A percentile compares a stretch with the other conserved stretches of the same genome.
Conservation (phyloP, 495 filamentous ascomycete species). For the Penicillium ochrochloron region DNA sequence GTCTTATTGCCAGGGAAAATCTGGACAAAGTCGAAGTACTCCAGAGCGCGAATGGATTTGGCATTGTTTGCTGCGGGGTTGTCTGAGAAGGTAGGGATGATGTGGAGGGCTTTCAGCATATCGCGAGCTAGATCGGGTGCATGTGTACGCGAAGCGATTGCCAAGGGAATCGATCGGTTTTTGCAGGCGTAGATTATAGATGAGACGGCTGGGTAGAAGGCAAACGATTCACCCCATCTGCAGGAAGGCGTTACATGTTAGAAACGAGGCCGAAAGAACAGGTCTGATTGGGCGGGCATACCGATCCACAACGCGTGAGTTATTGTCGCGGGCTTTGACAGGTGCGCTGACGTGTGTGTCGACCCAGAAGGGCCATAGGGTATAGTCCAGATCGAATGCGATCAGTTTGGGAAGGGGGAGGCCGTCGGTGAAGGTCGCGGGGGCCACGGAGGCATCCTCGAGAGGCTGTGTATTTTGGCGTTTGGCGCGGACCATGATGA, state of each 20-base stretch:
- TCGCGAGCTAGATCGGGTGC: constrained; percentile 80
- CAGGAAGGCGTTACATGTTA: constrained; percentile 9
- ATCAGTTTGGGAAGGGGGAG: constrained; percentile 82
- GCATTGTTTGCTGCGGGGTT: constrained; percentile 45
- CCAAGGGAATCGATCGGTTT: constrained; percentile 63
- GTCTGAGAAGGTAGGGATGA: constrained; percentile 57
- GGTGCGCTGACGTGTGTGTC: constrained; percentile 90
- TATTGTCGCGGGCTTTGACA: constrained; percentile 65
- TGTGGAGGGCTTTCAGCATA: constrained; percentile 74
- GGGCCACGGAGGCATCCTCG: constrained; percentile 49
- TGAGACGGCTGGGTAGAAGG: constrained; percentile 81
- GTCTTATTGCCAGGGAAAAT: constrained; percentile 90
- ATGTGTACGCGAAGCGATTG: constrained; percentile 79
- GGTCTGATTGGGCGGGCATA: constrained; percentile 21
- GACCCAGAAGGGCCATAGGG: constrained; percentile 96
- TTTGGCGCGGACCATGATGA: constrained; percentile 40
- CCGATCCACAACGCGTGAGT: constrained; percentile 57
- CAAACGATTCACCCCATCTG: constrained; percentile 74
- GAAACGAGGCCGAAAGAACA: neutral
- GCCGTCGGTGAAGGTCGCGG: constrained; percentile 73
- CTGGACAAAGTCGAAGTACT: constrained; percentile 81
- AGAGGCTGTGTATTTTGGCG: constrained; percentile 44
- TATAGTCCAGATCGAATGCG: constrained; percentile 96
- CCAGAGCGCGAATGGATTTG: constrained; percentile 59
- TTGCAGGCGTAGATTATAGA: constrained; percentile 68